Evolutionary conservation across 805 yeast genomes (phyloP).

Genomic region (Metschnikowia cerradonensis): DNA sequence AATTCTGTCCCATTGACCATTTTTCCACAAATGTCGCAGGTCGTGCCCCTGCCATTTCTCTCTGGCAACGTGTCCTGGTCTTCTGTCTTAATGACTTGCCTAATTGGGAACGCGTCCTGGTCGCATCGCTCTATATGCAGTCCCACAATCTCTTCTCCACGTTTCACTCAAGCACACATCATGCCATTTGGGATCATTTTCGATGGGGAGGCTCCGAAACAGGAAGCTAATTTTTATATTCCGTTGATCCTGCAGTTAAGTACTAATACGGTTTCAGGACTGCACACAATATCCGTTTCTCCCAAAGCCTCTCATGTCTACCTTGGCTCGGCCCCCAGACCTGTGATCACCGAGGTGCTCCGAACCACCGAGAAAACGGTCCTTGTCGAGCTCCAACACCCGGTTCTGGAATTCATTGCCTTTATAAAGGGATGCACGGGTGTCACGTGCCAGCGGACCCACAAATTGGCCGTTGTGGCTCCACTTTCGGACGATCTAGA

Average conservation of each 20-base stretch:
- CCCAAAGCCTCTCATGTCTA: not conserved
- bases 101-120: not conserved
- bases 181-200: slow-evolving; percentile 13
- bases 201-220: not conserved
- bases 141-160: not conserved
- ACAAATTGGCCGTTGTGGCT: slow-evolving; percentile 4
- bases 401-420: not conserved
- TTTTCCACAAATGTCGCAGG: not conserved
- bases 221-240: slow-evolving; percentile 10
- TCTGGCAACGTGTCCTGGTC: not conserved
- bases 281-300: no score
- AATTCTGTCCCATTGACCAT: no score
- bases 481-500: slow-evolving; percentile 3
- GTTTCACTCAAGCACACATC: not conserved
- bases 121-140: not conserved
- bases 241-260: not conserved
- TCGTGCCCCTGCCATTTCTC: not conserved
- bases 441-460: not conserved
- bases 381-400: not conserved
- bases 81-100: not conserved
- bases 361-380: not conserved
- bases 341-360: not conserved
- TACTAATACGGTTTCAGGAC: not conserved
- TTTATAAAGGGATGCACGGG: not conserved
- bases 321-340: not conserved